Conservation (phyloP, 148 eudicot genomes). For the Drosera capensis region DNA sequence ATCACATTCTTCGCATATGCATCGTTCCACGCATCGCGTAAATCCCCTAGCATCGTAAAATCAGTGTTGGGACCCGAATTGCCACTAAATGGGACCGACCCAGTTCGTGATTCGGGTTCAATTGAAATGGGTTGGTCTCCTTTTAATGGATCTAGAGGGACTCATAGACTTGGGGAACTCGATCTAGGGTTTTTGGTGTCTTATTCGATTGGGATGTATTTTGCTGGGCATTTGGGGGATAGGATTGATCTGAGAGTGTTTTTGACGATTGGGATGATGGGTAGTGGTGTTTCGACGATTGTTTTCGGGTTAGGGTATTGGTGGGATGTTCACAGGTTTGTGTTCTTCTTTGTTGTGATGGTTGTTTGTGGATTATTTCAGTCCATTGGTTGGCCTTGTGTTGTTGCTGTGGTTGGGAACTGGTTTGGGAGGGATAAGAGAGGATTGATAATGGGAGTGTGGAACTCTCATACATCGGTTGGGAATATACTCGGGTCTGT, state of each 20-base stretch:
- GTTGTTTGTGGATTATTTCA: conserved; percentile 68
- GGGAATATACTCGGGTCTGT: conserved; percentile 84
- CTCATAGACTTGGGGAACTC: conserved; percentile 91
- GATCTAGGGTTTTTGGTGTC: conserved; percentile 73
- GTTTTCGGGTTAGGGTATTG: conserved; percentile 70
- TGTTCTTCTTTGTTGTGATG: conserved; percentile 47
- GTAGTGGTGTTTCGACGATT: conserved; percentile 56
- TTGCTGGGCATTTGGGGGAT: conserved; percentile 83
- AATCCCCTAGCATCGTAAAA: conserved; percentile 96
- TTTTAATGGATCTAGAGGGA: conserved; percentile 56
- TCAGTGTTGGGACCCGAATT: conserved; percentile 46
- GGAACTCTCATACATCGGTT: conserved; percentile 84
- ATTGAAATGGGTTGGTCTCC: conserved; percentile 61
- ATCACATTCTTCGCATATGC: conserved; percentile 83
- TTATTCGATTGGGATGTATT: conserved; percentile 72
- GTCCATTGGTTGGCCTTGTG: conserved; percentile 97
- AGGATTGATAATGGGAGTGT: conserved; percentile 87
- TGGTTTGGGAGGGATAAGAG: conserved; percentile 81
- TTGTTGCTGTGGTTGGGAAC: conserved; percentile 73
- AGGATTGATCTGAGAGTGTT: conserved; percentile 52
- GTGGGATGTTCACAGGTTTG: conserved; percentile 38
- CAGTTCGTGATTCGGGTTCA: conserved; percentile 10
- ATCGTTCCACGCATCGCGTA: conserved; percentile 83
- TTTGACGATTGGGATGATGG: conserved; percentile 61
- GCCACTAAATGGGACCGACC: conserved; percentile 10